A percentile compares a stretch with the other conserved stretches of the same genome.
Conservation (phyloP, 1,139 yeast genomes). For the Candida glucosophila region DNA sequence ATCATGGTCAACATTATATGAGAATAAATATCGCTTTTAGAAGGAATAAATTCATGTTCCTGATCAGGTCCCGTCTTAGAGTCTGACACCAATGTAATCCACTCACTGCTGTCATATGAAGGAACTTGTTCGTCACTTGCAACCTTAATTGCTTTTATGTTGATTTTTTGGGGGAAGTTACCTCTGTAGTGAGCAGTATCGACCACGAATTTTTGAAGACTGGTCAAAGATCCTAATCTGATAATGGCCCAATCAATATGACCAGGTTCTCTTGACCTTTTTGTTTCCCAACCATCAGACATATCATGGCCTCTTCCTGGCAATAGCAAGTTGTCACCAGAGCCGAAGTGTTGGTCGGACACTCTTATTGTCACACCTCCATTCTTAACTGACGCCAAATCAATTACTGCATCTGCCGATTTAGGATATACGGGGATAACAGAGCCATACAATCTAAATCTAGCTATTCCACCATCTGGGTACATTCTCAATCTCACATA, state of each 20-base stretch:
- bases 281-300: conserved; percentile 99
- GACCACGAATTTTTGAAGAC: conserved; percentile 51
- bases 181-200: conserved; percentile 95
- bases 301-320: conserved; percentile 95
- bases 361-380: conserved; percentile 83
- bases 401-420: conserved; percentile 40
- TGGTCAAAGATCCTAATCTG: conserved; percentile 60
- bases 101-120: conserved; percentile 30
- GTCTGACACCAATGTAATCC: conserved; percentile 59
- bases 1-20: conserved; percentile 76
- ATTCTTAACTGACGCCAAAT: conserved; percentile 71
- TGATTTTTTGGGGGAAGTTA: conserved; percentile 76
- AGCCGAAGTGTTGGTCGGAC: conserved; percentile 90
- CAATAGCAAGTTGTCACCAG: conserved; percentile 76
- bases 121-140: conserved; percentile 28
- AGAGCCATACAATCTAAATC: conserved; percentile 80
- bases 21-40: conserved; percentile 26
- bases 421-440: conserved; percentile 60
- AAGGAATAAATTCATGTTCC: conserved; percentile 53
- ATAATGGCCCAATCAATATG: conserved; percentile 90
- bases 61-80: conserved; percentile 71
- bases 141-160: conserved; percentile 47
- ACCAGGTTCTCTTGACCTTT: conserved; percentile 71
- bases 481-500: conserved; percentile 83
- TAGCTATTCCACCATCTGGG: conserved; percentile 96